These are phyloP conservation scores for Backusella mclennaniae DNA, from an alignment of 192 early-diverging fungal genomes.

Conservation along the genomic window DNA sequence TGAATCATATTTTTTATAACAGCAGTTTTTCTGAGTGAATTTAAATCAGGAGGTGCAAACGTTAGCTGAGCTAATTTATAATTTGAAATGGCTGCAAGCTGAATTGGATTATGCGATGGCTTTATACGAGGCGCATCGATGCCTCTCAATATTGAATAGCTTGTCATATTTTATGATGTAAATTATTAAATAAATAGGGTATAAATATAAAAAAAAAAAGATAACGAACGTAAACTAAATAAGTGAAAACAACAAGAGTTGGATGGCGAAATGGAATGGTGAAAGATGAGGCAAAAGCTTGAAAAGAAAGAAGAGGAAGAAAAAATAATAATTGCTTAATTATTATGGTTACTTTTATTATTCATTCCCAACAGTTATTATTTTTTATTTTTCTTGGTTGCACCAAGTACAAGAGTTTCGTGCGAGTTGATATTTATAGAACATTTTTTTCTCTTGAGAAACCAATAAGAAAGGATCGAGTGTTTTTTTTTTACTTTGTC, in stretches of 20 bases:
- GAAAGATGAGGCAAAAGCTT: not conserved
- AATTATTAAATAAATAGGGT: not conserved
- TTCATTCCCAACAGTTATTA: not conserved
- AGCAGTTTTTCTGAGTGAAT: conserved; percentile 38
- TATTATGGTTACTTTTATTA: not conserved
- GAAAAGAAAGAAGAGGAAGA: not conserved
- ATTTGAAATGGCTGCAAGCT: conserved; percentile 41
- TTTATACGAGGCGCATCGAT: not conserved
- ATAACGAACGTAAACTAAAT: not conserved
- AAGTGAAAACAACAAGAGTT: not conserved
- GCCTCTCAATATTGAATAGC: not conserved
- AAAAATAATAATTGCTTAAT: not conserved
- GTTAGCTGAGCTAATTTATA: conserved; percentile 43
- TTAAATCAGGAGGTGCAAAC: conserved; percentile 37
- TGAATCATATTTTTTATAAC: conserved; percentile 40
- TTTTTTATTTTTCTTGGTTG: not conserved
- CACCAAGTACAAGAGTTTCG: not conserved
- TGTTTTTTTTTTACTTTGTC: not conserved
- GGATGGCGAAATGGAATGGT: not conserved
- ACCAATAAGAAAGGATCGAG: not conserved
- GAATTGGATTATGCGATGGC: conserved; percentile 37
- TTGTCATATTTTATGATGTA: not conserved
- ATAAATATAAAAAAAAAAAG: not conserved
- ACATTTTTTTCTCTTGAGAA: not conserved
- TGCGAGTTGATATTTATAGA: not conserved